Conservation (phyloP, 2,329 filamentous ascomycete genomes). For the Talaromyces sp. region DNA sequence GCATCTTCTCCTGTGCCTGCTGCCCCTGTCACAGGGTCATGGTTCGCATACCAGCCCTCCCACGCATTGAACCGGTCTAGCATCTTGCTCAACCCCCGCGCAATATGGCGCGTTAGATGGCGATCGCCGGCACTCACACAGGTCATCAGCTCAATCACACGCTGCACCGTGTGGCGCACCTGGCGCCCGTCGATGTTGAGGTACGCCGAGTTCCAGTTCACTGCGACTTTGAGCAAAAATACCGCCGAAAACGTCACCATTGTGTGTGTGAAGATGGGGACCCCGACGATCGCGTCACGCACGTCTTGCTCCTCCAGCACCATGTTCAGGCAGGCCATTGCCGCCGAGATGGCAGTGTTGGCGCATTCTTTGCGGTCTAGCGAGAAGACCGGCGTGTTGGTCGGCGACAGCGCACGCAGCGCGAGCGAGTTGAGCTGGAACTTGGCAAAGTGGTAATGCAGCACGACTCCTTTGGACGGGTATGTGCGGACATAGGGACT, state of each 20-base stretch:
- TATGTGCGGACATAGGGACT: conserved; percentile 45
- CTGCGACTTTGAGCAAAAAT: conserved; percentile 41
- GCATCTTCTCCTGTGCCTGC: not conserved
- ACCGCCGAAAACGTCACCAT: conserved; percentile 44
- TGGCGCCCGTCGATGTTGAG: conserved; percentile 34
- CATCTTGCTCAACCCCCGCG: conserved; percentile 37
- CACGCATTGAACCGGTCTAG: conserved; percentile 36
- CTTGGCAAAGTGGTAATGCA: conserved; percentile 51
- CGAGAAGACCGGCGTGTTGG: conserved; percentile 36
- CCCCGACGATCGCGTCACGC: conserved; percentile 43
- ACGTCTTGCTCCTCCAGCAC: conserved; percentile 45
- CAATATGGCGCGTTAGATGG: conserved; percentile 38
- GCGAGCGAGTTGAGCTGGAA: conserved; percentile 47
- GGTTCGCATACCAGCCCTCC: conserved; percentile 26
- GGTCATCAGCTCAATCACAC: conserved; percentile 35
- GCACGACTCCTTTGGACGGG: conserved; percentile 45
- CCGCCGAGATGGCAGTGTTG: conserved; percentile 44
- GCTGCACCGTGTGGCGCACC: conserved; percentile 33
- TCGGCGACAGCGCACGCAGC: conserved; percentile 37
- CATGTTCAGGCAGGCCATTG: conserved; percentile 43
- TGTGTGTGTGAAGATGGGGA: conserved; percentile 42
- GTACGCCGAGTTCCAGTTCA: conserved; percentile 39
- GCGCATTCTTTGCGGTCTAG: conserved; percentile 41
- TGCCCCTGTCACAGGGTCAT: not conserved
- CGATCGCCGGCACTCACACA: conserved; percentile 37